These are phyloP conservation scores for Zalaria sp. DNA, from an alignment of 2,329 filamentous ascomycete species.

Conservation along the genomic window DNA sequence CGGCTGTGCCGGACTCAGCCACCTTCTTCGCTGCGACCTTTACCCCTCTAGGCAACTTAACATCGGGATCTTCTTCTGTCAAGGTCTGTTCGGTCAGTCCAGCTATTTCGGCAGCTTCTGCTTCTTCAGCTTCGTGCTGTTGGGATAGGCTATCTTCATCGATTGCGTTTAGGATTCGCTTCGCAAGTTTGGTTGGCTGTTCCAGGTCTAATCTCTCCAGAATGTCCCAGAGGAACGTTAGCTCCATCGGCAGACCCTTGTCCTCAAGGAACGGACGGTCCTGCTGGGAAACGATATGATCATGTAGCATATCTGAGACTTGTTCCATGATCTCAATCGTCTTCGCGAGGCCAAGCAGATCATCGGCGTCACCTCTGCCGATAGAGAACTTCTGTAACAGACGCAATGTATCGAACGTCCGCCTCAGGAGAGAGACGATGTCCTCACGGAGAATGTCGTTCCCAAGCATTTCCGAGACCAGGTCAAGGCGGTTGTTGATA, in stretches of 20 bases:
- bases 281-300: conserved; percentile 14
- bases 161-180: conserved; percentile 61
- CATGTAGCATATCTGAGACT: conserved; percentile 37
- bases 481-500: conserved; percentile 67
- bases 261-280: conserved; percentile 18
- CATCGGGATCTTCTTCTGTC: conserved; percentile 45
- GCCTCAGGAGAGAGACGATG: conserved; percentile 52
- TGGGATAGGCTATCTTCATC: conserved; percentile 84
- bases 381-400: conserved; percentile 90
- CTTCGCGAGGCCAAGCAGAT: conserved; percentile 67
- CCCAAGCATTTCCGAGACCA: conserved; percentile 62
- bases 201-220: conserved; percentile 49
- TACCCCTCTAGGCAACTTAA: conserved; percentile 23
- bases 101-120: conserved; percentile 55
- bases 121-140: conserved; percentile 64
- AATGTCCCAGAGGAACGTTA: conserved; percentile 17
- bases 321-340: conserved; percentile 64
- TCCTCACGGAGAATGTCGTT: conserved; percentile 55
- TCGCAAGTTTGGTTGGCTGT: conserved; percentile 53
- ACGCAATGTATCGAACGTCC: conserved; percentile 74
- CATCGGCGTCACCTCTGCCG: conserved; percentile 81
- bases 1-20: conserved; percentile 4
- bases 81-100: conserved; percentile 61
- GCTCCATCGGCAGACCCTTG: conserved; percentile 9
- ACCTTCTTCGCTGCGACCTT: conserved; percentile 7